phyloP scores from a whole-genome alignment of 1,284 basidiomycete genomes.

The Pisolithus thermaeus region DNA sequence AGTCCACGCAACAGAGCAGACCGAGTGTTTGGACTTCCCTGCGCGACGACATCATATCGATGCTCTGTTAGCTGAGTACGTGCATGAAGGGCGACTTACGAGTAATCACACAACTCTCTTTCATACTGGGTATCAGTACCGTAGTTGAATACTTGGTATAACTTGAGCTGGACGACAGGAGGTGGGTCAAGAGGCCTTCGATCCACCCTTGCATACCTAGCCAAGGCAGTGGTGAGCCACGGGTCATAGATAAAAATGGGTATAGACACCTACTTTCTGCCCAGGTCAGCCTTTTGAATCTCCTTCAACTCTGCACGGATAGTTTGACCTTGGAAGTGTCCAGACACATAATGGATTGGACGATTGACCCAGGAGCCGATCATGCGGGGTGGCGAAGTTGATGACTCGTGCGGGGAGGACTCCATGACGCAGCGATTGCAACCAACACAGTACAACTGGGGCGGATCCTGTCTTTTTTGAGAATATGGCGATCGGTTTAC shows the following conservation, averaged over 20 bases:
- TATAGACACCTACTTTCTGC: conserved; percentile 46
- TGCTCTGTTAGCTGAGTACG: neutral
- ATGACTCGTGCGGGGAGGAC: conserved; percentile 8
- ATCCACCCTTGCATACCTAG: conserved; percentile 55
- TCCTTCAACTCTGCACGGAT: conserved; percentile 57
- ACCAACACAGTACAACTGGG: neutral
- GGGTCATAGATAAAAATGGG: neutral
- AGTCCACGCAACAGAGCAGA: conserved; percentile 59
- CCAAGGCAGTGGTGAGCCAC: conserved; percentile 3
- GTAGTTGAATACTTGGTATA: conserved; percentile 40
- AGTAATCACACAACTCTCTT: conserved; percentile 39
- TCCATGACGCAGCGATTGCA: conserved; percentile 16
- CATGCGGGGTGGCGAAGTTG: conserved; percentile 20
- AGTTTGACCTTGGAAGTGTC: conserved; percentile 53
- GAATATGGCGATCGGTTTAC: neutral
- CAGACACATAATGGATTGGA: conserved; percentile 49
- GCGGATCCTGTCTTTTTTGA: conserved; percentile 1
- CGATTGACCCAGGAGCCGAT: conserved; percentile 30
- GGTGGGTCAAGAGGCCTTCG: conserved; percentile 60
- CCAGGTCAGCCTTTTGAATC: conserved; percentile 59
- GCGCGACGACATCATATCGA: conserved; percentile 5
- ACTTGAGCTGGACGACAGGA: conserved; percentile 49
- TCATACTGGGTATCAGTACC: conserved; percentile 38
- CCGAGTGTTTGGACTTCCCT: conserved; percentile 46
- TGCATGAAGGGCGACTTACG: conserved; percentile 30